Conservation (phyloP, 495 filamentous ascomycete genomes). For the Penicillium cosmopolitanum region DNA sequence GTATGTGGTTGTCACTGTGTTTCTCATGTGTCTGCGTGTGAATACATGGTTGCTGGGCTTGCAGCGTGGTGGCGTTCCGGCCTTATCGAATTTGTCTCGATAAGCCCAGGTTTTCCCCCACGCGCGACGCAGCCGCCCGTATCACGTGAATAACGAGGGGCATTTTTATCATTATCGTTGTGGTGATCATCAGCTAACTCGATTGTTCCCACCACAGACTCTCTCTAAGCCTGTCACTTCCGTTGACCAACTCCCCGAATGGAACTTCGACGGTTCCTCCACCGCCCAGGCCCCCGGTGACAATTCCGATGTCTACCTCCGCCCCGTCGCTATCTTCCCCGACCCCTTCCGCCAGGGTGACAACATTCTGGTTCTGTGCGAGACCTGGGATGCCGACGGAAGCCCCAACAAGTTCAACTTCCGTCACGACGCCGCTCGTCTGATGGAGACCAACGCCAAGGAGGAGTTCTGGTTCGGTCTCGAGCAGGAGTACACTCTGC, state of each 20-base stretch:
- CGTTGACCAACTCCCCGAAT: slow-evolving; percentile 88
- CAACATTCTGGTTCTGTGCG: slow-evolving; percentile 92
- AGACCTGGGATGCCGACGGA: slow-evolving; percentile 96
- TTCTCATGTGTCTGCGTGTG: not conserved
- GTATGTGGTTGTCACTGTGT: slow-evolving; percentile 56
- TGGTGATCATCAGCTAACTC: slow-evolving; percentile 5
- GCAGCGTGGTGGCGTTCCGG: slow-evolving; percentile 1
- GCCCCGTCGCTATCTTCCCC: slow-evolving; percentile 86
- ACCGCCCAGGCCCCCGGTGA: slow-evolving; percentile 92
- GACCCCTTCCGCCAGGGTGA: slow-evolving; percentile 85
- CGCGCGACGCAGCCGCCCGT: slow-evolving; percentile 37
- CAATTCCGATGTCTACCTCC: slow-evolving; percentile 98
- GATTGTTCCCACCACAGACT: slow-evolving; percentile 59
- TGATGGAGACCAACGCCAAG: slow-evolving; percentile 85
- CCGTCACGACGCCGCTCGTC: slow-evolving; percentile 83
- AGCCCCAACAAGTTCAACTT: slow-evolving; percentile 98
- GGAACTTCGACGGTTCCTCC: slow-evolving; percentile 99
- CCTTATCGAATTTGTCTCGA: slow-evolving; percentile 1
- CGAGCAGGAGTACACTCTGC: slow-evolving; percentile 96
- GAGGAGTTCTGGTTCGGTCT: slow-evolving; percentile 97
- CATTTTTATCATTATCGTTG: slow-evolving; percentile 5
- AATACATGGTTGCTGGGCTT: not conserved
- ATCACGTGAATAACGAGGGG: slow-evolving; percentile 38
- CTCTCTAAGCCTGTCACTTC: slow-evolving; percentile 64
- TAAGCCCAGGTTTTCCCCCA: slow-evolving; percentile 6